These are phyloP conservation scores for Leccinum rimulosum DNA, from an alignment of 768 basidiomycete species.

Conservation along the genomic window DNA sequence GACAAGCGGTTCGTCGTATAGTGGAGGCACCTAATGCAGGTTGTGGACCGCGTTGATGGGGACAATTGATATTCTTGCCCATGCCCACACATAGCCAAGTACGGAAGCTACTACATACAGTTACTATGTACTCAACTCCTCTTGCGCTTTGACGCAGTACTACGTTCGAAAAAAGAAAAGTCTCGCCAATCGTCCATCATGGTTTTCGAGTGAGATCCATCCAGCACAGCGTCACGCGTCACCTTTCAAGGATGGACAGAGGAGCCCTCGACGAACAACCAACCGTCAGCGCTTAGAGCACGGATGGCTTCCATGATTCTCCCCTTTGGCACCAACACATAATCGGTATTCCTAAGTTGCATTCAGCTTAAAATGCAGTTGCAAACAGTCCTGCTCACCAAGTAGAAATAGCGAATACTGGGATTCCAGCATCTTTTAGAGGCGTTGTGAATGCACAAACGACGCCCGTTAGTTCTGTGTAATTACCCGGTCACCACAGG, in stretches of 20 bases:
- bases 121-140: not conserved
- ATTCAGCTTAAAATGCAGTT: not conserved
- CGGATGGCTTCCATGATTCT: slow-evolving; percentile 40
- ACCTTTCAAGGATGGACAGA: not conserved
- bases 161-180: not conserved
- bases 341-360: slow-evolving; percentile 61
- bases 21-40: slow-evolving; percentile 6
- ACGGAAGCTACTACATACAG: not conserved
- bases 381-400: slow-evolving; percentile 41
- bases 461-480: slow-evolving; percentile 53
- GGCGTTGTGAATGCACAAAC: slow-evolving; percentile 53
- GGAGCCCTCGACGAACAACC: slow-evolving; percentile 33
- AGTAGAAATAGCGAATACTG: slow-evolving; percentile 61
- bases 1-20: slow-evolving; percentile 7
- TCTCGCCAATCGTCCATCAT: no score
- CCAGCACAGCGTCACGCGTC: no score
- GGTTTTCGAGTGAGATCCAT: no score
- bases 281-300: slow-evolving; percentile 49
- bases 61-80: not conserved
- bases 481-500: slow-evolving; percentile 3
- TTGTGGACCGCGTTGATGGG: slow-evolving; percentile 10
- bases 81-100: not conserved
- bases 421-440: slow-evolving; percentile 48
- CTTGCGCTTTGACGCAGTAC: not conserved
- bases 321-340: slow-evolving; percentile 52